These are phyloP conservation scores for Mycena sanguinolenta DNA, from an alignment of 768 basidiomycete species.

Conservation along the genomic window DNA sequence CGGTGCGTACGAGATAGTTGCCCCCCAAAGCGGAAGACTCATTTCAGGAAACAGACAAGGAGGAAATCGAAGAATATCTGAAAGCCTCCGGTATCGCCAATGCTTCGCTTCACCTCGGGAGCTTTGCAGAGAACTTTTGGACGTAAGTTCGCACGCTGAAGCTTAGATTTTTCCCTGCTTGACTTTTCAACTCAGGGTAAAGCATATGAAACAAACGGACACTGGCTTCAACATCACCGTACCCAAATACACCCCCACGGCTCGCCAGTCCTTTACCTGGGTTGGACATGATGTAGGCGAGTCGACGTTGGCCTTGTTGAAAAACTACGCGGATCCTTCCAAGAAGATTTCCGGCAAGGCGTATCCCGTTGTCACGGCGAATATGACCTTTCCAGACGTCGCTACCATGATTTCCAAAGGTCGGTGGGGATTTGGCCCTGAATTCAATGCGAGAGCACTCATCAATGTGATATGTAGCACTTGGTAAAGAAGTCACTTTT, in stretches of 20 bases:
- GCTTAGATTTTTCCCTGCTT: background rate
- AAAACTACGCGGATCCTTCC: conserved; percentile 9
- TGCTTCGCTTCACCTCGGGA: conserved; percentile 11
- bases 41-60: background rate
- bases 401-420: background rate
- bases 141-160: background rate
- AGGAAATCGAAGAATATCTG: conserved; percentile 2
- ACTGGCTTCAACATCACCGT: conserved; percentile 10
- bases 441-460: background rate
- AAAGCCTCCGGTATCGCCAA: background rate
- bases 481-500: conserved; percentile 32
- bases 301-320: conserved; percentile 6
- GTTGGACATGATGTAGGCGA: conserved; percentile 13
- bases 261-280: conserved; percentile 8
- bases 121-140: conserved; percentile 12
- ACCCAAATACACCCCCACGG: background rate
- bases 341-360: conserved; percentile 11
- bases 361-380: conserved; percentile 6
- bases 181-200: background rate
- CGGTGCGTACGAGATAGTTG: background rate
- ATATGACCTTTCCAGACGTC: background rate
- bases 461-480: conserved; percentile 1
- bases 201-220: background rate
- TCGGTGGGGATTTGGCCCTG: background rate
- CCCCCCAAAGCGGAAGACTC: background rate